phyloP scores from a whole-genome alignment of 2,329 filamentous ascomycete genomes.

The Grosmannia huntii region DNA sequence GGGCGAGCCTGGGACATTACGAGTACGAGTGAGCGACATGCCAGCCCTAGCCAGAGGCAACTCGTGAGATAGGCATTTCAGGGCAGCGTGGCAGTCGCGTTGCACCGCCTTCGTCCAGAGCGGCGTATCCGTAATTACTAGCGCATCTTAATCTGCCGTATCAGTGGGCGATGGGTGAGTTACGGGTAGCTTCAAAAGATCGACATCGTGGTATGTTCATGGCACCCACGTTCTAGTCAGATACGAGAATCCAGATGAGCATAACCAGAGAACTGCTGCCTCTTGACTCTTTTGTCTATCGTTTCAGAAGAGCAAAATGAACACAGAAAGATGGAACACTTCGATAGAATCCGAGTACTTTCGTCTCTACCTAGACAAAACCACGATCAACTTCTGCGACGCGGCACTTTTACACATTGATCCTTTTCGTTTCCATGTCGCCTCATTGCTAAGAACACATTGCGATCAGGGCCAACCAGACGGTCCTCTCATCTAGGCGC shows the following conservation, averaged over 20 bases:
- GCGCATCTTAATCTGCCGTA: background rate
- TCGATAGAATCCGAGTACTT: background rate
- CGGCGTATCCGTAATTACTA: background rate
- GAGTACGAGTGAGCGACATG: background rate
- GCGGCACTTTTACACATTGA: background rate
- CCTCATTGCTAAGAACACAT: background rate
- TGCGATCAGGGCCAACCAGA: background rate
- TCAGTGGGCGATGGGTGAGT: too few relatives aligned
- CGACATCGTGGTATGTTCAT: too few relatives aligned
- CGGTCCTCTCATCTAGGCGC: background rate
- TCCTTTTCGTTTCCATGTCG: background rate
- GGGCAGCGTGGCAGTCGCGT: background rate
- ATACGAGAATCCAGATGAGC: background rate
- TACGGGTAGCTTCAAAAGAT: too few relatives aligned
- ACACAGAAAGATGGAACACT: background rate
- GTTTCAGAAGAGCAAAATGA: background rate
- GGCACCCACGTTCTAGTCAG: background rate
- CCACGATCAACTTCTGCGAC: background rate
- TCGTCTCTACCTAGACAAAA: background rate
- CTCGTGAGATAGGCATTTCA: too few relatives aligned
- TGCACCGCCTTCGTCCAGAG: background rate
- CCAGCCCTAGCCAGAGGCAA: background rate
- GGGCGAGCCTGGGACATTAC: background rate
- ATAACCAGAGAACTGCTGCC: background rate
- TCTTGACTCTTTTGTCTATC: background rate